Conservation (phyloP, 768 basidiomycete genomes). For the Mrakia frigida region DNA sequence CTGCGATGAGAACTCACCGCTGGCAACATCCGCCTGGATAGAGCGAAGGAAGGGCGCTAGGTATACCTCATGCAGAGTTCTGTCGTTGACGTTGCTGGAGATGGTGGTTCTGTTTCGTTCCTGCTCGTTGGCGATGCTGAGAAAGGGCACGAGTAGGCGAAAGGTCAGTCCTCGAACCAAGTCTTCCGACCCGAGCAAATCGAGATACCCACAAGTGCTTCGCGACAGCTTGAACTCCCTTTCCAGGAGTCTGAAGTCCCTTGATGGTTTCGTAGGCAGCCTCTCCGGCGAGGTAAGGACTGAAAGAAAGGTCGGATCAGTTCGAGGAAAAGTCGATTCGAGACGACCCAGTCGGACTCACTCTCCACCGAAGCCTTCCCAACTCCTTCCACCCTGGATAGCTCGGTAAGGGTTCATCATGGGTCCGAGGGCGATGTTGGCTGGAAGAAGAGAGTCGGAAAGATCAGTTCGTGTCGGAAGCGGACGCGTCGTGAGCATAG, state of each 20-base stretch:
- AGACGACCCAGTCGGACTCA: background rate
- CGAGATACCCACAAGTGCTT: slow-evolving; percentile 55
- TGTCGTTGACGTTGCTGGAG: slow-evolving; percentile 69
- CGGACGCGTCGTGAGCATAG: too few species aligned
- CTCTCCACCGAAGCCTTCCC: slow-evolving; percentile 22
- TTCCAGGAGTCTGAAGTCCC: slow-evolving; percentile 42
- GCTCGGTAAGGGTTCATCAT: slow-evolving; percentile 9
- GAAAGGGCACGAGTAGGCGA: too few species aligned
- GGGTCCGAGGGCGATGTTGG: slow-evolving; percentile 9
- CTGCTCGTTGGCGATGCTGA: slow-evolving; percentile 32
- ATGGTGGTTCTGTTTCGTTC: slow-evolving; percentile 46
- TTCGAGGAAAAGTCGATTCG: too few species aligned
- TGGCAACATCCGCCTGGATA: slow-evolving; percentile 65
- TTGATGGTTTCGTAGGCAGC: slow-evolving; percentile 69
- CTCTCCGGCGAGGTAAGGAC: slow-evolving; percentile 57
- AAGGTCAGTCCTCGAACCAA: background rate
- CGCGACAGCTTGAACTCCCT: slow-evolving; percentile 49
- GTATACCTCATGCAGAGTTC: slow-evolving; percentile 66
- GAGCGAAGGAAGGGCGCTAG: slow-evolving; percentile 35
- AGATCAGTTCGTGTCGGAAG: background rate
- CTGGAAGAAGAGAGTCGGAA: background rate
- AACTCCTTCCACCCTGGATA: background rate
- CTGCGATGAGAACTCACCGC: background rate
- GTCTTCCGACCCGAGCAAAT: too few species aligned
- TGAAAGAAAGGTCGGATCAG: background rate